Percentiles rank a stretch among this genome's conserved stretches.
Conservation (phyloP, 345 rosid species). For the Cardamine occulta region DNA sequence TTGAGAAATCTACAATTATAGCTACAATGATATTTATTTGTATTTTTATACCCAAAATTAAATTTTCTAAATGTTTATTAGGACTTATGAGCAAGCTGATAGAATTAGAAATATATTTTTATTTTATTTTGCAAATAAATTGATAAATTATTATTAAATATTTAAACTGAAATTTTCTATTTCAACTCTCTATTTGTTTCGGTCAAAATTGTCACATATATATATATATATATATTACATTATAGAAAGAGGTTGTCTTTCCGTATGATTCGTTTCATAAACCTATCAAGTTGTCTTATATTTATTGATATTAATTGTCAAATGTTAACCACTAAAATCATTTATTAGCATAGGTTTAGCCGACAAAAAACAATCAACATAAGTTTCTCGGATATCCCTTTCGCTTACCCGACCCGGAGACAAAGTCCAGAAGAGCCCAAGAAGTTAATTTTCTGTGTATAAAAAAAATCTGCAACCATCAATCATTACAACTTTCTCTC, state of each 20-base stretch:
- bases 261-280: background rate
- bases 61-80: too few relatives aligned
- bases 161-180: background rate
- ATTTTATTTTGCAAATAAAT: background rate
- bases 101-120: background rate
- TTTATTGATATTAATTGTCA: background rate
- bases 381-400: background rate
- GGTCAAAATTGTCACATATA: background rate
- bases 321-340: background rate
- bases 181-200: background rate
- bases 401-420: background rate
- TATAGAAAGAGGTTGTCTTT: background rate
- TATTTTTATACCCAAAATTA: too few relatives aligned
- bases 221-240: background rate
- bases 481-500: background rate
- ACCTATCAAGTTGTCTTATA: background rate
- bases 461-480: background rate
- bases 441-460: background rate
- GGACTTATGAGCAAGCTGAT: background rate
- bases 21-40: too few relatives aligned
- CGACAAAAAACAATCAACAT: background rate
- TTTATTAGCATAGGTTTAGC: background rate
- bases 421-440: background rate
- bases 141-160: background rate
- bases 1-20: background rate